phyloP scores from a whole-genome alignment of 202 grass and related monocot genomes.

The Brachypodium distachyon region DNA sequence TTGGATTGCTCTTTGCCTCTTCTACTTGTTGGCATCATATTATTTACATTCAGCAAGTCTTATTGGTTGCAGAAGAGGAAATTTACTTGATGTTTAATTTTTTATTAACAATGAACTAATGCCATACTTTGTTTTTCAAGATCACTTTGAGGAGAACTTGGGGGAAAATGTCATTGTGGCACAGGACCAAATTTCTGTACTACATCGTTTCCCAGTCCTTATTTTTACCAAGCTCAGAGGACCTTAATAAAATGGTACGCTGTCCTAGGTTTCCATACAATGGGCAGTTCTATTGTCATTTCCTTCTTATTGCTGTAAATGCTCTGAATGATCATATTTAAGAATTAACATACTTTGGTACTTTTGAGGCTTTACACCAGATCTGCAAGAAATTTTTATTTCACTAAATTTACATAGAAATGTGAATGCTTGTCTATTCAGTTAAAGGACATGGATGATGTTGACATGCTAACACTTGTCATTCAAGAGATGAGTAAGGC shows the following conservation, averaged over 20 bases:
- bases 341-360: background rate
- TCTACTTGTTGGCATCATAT: background rate
- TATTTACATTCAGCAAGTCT: background rate
- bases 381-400: background rate
- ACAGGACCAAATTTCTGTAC: conserved; percentile 81
- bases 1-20: background rate
- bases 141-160: conserved; percentile 94
- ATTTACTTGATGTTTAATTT: background rate
- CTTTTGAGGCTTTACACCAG: background rate
- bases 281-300: background rate
- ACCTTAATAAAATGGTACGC: conserved; percentile 82
- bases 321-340: background rate
- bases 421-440: conserved; percentile 12
- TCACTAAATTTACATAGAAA: background rate
- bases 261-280: conserved; percentile 5
- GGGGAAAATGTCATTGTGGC: conserved; percentile 76
- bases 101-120: background rate
- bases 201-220: conserved; percentile 82
- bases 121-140: conserved; percentile 17
- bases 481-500: conserved; percentile 99
- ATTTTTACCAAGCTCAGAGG: conserved; percentile 65
- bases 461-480: conserved; percentile 86
- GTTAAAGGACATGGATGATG: conserved; percentile 93
- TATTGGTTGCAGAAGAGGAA: background rate
- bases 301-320: background rate